These are phyloP conservation scores for Cutaneotrichosporon arboriforme DNA, from an alignment of 1,284 basidiomycete genomes.

Conservation along the genomic window DNA sequence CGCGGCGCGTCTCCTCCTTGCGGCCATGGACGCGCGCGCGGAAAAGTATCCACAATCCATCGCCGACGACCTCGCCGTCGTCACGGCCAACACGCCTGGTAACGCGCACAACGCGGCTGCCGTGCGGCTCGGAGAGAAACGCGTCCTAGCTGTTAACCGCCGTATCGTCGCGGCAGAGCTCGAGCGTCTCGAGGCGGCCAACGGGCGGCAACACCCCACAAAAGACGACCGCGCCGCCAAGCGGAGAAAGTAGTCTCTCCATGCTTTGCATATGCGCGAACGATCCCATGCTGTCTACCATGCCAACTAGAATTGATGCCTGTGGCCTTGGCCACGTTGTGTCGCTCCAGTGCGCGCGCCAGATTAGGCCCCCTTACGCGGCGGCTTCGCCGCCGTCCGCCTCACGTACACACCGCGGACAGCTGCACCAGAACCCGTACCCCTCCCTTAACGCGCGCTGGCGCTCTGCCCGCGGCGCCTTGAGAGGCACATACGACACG, in stretches of 20 bases:
- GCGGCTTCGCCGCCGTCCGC: neutral
- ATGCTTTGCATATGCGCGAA: no score
- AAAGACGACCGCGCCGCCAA: neutral
- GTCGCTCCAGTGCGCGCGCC: no score
- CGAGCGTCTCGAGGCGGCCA: neutral
- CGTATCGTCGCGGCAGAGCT: neutral
- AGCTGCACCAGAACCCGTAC: slow-evolving; percentile 69
- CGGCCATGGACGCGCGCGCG: slow-evolving; percentile 48
- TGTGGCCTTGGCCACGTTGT: no score
- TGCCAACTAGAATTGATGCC: no score
- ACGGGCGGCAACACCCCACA: neutral
- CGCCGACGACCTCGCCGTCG: slow-evolving; percentile 37
- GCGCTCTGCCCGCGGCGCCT: slow-evolving; percentile 54
- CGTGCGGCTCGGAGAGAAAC: slow-evolving; percentile 50
- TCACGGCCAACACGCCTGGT: slow-evolving; percentile 18
- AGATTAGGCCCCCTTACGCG: no score
- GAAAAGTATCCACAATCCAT: slow-evolving; percentile 5
- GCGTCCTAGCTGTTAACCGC: slow-evolving; percentile 32
- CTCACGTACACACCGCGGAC: slow-evolving; percentile 59
- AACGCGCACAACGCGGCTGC: slow-evolving; percentile 38
- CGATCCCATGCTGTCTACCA: no score
- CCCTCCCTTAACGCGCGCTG: slow-evolving; percentile 60
- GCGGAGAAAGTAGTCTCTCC: slow-evolving; percentile 6
- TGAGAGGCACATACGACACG: slow-evolving; percentile 70
- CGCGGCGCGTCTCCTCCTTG: slow-evolving; percentile 48